These are phyloP conservation scores for Aurifilum marmelostoma DNA, from an alignment of 2,329 filamentous ascomycete species.

Conservation along the genomic window DNA sequence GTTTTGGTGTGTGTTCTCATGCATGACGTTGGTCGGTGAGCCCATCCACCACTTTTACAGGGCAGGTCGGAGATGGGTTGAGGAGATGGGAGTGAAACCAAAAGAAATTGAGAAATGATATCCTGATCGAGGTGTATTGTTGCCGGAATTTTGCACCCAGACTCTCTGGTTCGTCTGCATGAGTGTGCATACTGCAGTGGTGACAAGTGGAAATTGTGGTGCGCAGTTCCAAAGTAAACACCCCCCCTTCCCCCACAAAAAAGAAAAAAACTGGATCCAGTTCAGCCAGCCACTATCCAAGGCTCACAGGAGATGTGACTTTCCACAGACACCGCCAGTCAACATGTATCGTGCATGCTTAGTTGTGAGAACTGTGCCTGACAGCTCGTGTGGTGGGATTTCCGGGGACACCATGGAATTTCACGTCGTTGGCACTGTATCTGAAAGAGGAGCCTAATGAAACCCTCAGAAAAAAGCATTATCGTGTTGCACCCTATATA, in stretches of 20 bases:
- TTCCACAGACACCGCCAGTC: neutral
- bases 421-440: neutral
- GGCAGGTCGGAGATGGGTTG: neutral
- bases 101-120: neutral
- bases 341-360: neutral
- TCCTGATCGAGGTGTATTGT: neutral
- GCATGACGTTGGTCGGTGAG: neutral
- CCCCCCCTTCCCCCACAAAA: no score
- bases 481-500: no score
- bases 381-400: no score
- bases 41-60: neutral
- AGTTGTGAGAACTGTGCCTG: neutral
- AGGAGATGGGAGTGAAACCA: neutral
- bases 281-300: no score
- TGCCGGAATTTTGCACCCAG: neutral
- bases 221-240: no score
- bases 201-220: no score
- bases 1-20: neutral
- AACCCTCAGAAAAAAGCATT: no score
- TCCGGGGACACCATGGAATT: neutral
- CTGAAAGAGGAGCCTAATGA: neutral
- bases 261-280: no score
- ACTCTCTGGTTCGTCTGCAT: neutral
- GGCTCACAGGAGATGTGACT: neutral
- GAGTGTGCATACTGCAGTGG: no score